phyloP scores from a whole-genome alignment of 495 filamentous ascomycete species.

The Aspergillus haitiensis region DNA sequence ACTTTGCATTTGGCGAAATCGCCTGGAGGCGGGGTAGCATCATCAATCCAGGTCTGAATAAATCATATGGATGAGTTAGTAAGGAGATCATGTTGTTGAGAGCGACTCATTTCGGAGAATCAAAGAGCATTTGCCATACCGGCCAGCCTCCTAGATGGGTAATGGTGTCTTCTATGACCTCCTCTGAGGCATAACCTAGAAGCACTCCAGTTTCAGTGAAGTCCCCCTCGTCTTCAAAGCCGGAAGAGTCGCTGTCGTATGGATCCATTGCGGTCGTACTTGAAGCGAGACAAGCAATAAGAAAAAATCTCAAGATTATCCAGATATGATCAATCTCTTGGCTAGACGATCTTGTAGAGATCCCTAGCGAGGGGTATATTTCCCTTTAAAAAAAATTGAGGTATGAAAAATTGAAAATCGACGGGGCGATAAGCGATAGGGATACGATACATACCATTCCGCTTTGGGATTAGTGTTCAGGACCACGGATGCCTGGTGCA shows the following conservation, averaged over 20 bases:
- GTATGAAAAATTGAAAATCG: slow-evolving; percentile 22
- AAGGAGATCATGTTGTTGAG: background rate
- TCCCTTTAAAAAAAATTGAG: too few relatives aligned
- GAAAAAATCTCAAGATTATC: too few relatives aligned
- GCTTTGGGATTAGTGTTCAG: slow-evolving; percentile 13
- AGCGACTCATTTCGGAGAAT: background rate
- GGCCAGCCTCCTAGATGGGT: slow-evolving; percentile 86
- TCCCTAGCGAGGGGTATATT: background rate
- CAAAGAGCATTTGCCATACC: slow-evolving; percentile 52
- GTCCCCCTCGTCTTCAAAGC: slow-evolving; percentile 60
- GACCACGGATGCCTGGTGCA: background rate
- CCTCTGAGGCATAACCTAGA: slow-evolving; percentile 83
- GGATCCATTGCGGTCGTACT: slow-evolving; percentile 59
- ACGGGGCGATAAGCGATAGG: slow-evolving; percentile 29
- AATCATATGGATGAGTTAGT: slow-evolving; percentile 2
- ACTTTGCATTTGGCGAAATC: slow-evolving; percentile 82
- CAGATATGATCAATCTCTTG: background rate
- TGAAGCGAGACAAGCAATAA: background rate
- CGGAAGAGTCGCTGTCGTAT: slow-evolving; percentile 75
- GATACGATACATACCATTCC: slow-evolving; percentile 9
- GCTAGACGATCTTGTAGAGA: background rate
- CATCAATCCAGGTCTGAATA: slow-evolving; percentile 75
- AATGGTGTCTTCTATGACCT: slow-evolving; percentile 78
- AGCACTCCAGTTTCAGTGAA: slow-evolving; percentile 87
- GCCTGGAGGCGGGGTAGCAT: slow-evolving; percentile 67